Evolutionary conservation across 2,329 filamentous ascomycete genomes (phyloP).

Genomic region (Fusarium sp.): DNA sequence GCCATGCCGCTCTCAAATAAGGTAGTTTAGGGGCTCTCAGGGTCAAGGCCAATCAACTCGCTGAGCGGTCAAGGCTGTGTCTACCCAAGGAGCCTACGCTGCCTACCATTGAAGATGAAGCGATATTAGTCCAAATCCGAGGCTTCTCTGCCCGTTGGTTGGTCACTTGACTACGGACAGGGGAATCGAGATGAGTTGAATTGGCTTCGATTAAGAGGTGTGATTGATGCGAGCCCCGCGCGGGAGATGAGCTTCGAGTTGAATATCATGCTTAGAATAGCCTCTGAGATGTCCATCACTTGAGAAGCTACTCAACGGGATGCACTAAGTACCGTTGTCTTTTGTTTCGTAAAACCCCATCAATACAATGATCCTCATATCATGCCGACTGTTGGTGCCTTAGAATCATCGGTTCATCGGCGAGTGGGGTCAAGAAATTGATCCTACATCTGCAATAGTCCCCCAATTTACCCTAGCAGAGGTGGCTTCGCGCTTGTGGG

Average conservation of each 20-base stretch:
- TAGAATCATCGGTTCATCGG: conserved; percentile 12
- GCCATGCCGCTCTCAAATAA: conserved; percentile 27
- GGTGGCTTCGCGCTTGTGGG: conserved; percentile 37
- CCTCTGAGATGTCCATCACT: background rate
- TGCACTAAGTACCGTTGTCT: background rate
- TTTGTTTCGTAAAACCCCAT: conserved; percentile 3
- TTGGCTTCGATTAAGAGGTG: conserved; percentile 4
- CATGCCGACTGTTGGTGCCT: conserved; percentile 12
- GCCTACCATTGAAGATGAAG: conserved; percentile 29
- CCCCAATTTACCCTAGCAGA: conserved; percentile 44
- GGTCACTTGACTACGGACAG: conserved; percentile 30
- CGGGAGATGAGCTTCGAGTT: conserved; percentile 44
- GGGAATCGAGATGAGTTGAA: conserved; percentile 26
- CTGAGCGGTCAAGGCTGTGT: conserved; percentile 33
- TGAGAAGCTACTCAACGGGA: background rate
- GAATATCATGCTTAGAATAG: conserved; percentile 9
- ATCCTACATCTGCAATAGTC: conserved; percentile 50
- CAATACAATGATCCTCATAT: conserved; percentile 20
- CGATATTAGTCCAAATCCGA: conserved; percentile 43
- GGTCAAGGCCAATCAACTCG: conserved; percentile 26
- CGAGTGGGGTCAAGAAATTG: conserved; percentile 49
- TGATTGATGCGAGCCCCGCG: conserved; percentile 25
- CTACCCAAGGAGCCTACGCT: conserved; percentile 17
- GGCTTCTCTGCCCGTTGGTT: conserved; percentile 32
- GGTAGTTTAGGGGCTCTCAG: conserved; percentile 2